phyloP scores from a whole-genome alignment of 2,329 filamentous ascomycete species.

The Xylariales sp. region DNA sequence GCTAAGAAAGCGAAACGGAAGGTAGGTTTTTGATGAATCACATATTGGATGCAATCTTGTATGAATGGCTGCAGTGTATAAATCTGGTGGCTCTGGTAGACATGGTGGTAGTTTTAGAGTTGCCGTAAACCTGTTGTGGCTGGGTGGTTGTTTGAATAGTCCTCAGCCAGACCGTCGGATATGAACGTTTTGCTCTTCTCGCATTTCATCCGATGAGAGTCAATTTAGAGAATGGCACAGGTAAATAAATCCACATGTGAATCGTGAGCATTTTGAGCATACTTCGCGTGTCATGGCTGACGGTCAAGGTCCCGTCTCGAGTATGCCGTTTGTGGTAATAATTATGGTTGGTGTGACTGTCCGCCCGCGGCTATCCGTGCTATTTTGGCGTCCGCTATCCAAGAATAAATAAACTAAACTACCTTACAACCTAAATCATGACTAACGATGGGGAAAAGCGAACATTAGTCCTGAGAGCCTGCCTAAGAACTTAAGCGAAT shows the following conservation, averaged over 20 bases:
- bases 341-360: conserved; percentile 1
- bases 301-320: too few relatives aligned
- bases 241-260: too few relatives aligned
- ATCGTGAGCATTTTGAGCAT: background rate
- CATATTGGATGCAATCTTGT: background rate
- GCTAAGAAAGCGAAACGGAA: conserved; percentile 50
- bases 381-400: conserved; percentile 14
- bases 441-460: background rate
- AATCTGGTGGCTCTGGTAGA: conserved; percentile 2
- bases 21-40: conserved; percentile 46
- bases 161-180: background rate
- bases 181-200: background rate
- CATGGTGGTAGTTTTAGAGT: too few relatives aligned
- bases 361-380: conserved; percentile 14
- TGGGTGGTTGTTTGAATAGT: background rate
- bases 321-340: background rate
- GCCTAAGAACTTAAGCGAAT: background rate
- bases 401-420: background rate
- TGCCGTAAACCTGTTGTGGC: too few relatives aligned
- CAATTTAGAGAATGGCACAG: background rate
- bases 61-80: background rate
- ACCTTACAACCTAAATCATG: conserved; percentile 11
- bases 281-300: background rate
- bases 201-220: background rate
- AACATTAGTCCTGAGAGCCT: background rate